A percentile compares a stretch with the other conserved stretches of the same genome.
Evolutionary conservation across 139 green algal species (phyloP).

Genomic region (Tetraselmis striata): DNA sequence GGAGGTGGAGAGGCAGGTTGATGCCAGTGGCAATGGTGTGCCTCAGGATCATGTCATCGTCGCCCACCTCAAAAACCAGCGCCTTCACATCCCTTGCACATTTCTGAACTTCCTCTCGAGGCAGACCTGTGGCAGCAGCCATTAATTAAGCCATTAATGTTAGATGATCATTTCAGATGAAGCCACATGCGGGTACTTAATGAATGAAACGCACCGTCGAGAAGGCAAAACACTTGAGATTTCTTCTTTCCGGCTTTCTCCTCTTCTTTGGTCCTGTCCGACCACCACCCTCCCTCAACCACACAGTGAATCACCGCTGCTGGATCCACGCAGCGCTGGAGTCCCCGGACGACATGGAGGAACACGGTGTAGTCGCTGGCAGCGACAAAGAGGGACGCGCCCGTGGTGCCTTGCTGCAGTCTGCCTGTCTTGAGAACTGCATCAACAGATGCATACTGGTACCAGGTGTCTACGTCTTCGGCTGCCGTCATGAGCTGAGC

Average conservation of each 20-base stretch:
- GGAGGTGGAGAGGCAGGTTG: not conserved
- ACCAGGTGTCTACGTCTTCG: not conserved
- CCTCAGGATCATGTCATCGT: not conserved
- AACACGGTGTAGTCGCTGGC: not conserved
- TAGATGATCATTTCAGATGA: too few species aligned
- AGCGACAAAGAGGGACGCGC: not conserved
- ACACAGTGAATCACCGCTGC: not conserved
- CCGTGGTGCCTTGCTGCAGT: not conserved
- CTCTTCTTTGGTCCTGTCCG: not conserved
- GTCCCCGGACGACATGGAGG: not conserved
- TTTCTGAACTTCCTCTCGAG: not conserved
- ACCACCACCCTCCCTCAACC: not conserved
- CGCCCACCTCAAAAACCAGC: not conserved
- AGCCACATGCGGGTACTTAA: too few species aligned
- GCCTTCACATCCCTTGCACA: not conserved
- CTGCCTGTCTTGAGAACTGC: not conserved
- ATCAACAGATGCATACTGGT: not conserved
- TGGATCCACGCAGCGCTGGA: not conserved
- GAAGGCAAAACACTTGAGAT: not conserved
- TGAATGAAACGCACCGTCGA: not conserved
- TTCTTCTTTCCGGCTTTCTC: not conserved
- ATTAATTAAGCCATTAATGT: too few species aligned
- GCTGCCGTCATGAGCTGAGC: not conserved
- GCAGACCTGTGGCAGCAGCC: too few species aligned
- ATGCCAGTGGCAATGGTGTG: not conserved